These are phyloP conservation scores for Trichoderma atrobrunneum DNA, from an alignment of 2,329 filamentous ascomycete genomes.

Conservation along the genomic window DNA sequence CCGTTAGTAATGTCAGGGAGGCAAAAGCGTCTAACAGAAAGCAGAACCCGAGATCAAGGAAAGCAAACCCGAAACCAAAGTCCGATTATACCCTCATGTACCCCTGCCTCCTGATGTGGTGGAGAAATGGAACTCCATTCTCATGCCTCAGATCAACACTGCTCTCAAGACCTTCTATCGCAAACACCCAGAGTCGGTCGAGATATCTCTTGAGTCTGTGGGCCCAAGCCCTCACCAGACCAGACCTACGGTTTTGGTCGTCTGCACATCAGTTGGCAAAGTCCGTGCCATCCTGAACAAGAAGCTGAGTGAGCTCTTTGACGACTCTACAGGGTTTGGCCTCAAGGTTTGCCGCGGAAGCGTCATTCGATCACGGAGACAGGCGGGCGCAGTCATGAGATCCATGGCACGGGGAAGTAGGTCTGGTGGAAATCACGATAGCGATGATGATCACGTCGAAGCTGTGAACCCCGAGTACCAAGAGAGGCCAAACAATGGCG, in stretches of 20 bases:
- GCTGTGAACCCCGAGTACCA: constrained; percentile 75
- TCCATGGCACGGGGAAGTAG: constrained; percentile 31
- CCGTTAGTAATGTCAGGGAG: neutral
- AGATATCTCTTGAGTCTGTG: constrained; percentile 73
- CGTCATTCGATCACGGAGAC: constrained; percentile 58
- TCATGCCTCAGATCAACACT: constrained; percentile 72
- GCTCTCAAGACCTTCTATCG: constrained; percentile 68
- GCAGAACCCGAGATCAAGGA: constrained; percentile 25
- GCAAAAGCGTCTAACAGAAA: neutral
- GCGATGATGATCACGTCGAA: constrained; percentile 39
- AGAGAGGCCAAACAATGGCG: constrained; percentile 74
- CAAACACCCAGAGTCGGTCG: constrained; percentile 72
- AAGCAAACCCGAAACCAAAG: constrained; percentile 39
- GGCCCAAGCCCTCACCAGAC: constrained; percentile 65
- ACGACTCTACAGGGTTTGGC: constrained; percentile 58
- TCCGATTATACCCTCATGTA: constrained; percentile 59
- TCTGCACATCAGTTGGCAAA: constrained; percentile 71
- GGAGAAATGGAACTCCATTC: constrained; percentile 67
- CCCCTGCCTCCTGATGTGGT: constrained; percentile 58
- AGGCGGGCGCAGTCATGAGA: constrained; percentile 30
- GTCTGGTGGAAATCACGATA: constrained; percentile 21
- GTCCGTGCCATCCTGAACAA: constrained; percentile 70
- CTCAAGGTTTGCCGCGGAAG: constrained; percentile 72
- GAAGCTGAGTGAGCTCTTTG: constrained; percentile 63
- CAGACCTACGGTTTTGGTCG: constrained; percentile 70